Conservation (phyloP, 768 basidiomycete species). For the Lentinus brumalis region DNA sequence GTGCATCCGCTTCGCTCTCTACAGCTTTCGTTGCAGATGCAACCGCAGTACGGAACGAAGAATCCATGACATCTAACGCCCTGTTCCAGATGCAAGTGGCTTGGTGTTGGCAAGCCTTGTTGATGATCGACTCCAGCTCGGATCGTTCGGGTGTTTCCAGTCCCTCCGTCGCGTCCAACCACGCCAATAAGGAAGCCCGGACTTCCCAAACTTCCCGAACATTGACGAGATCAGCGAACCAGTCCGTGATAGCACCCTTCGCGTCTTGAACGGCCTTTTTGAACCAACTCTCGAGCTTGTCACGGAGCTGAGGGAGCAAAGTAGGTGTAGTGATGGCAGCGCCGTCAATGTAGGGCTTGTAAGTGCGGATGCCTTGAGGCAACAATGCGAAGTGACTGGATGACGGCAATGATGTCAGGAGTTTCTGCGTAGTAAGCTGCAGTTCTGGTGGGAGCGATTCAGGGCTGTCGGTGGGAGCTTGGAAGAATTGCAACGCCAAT, state of each 20-base stretch:
- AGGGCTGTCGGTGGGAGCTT: slow-evolving; percentile 44
- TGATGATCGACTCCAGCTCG: slow-evolving; percentile 47
- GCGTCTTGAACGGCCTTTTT: slow-evolving; percentile 49
- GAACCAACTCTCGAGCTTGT: slow-evolving; percentile 68
- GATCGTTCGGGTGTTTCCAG: slow-evolving; percentile 51
- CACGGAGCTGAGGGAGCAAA: slow-evolving; percentile 42
- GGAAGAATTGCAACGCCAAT: slow-evolving; percentile 61
- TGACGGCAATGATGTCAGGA: slow-evolving; percentile 77
- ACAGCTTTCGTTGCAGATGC: slow-evolving; percentile 40
- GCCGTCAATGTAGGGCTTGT: slow-evolving; percentile 85
- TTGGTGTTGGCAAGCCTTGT: slow-evolving; percentile 55
- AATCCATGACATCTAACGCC: slow-evolving; percentile 44
- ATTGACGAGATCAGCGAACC: slow-evolving; percentile 60
- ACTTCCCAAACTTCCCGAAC: slow-evolving; percentile 74
- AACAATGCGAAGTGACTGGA: slow-evolving; percentile 81
- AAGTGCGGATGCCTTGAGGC: slow-evolving; percentile 67
- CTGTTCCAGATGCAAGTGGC: slow-evolving; percentile 62
- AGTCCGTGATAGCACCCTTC: slow-evolving; percentile 47
- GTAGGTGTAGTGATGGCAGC: slow-evolving; percentile 58
- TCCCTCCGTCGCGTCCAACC: slow-evolving; percentile 42
- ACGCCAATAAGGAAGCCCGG: slow-evolving; percentile 52
- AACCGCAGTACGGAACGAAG: slow-evolving; percentile 49
- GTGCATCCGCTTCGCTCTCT: slow-evolving; percentile 26
- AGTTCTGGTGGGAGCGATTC: slow-evolving; percentile 49
- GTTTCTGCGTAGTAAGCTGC: slow-evolving; percentile 62